Percentiles rank a stretch among this genome's conserved stretches.
Evolutionary conservation across 164 flowering plant genomes (phyloP).

Genomic region (Platanus orientalis): DNA sequence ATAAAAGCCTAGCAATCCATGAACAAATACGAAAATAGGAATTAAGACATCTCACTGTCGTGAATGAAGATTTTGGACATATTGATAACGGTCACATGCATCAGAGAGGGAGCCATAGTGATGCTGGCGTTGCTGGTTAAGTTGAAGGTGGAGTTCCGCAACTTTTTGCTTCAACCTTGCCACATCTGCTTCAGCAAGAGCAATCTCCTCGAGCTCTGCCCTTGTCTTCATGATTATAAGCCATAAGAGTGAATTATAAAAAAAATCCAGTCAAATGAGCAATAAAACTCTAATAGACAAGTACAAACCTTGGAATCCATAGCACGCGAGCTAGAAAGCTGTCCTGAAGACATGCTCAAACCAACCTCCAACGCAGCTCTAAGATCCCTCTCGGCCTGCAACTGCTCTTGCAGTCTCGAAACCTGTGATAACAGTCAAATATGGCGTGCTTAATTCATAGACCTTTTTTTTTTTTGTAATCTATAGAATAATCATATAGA

Average conservation of each 20-base stretch:
- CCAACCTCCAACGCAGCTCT: slow-evolving; percentile 97
- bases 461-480: neutral
- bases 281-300: slow-evolving; percentile 1
- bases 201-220: slow-evolving; percentile 99
- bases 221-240: slow-evolving; percentile 60
- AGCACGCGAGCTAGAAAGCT: slow-evolving; percentile 63
- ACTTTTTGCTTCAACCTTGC: slow-evolving; percentile 97
- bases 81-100: slow-evolving; percentile 62
- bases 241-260: slow-evolving; percentile 11
- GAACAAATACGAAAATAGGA: neutral
- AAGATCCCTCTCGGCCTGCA: slow-evolving; percentile 97
- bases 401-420: slow-evolving; percentile 92
- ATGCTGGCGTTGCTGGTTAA: slow-evolving; percentile 89
- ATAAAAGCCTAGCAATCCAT: neutral
- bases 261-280: neutral
- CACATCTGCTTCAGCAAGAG: slow-evolving; percentile 98
- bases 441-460: no score
- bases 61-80: slow-evolving; percentile 53
- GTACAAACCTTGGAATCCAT: slow-evolving; percentile 92
- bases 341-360: slow-evolving; percentile 91
- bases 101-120: slow-evolving; percentile 86
- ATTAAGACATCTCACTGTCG: slow-evolving; percentile 56
- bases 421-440: slow-evolving; percentile 43
- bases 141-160: slow-evolving; percentile 95
- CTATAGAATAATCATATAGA: neutral